A percentile compares a stretch with the other conserved stretches of the same genome.
Evolutionary conservation across 768 basidiomycete species (phyloP).

Genomic region (Podaxis sp.): DNA sequence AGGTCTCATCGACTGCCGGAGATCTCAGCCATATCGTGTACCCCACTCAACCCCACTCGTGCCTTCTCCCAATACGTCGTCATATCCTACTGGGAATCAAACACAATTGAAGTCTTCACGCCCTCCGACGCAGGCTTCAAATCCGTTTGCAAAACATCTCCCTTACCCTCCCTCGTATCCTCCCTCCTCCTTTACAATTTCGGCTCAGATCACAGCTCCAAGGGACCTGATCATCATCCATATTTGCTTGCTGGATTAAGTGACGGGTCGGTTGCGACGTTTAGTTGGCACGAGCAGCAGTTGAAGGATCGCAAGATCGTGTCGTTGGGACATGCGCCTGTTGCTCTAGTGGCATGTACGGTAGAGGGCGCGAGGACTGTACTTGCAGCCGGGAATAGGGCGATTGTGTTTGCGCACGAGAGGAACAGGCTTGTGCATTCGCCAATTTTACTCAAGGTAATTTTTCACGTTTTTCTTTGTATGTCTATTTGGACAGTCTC

Average conservation of each 20-base stretch:
- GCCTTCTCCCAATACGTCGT: constrained; percentile 49
- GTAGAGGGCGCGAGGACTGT: constrained; percentile 57
- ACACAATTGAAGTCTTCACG: constrained; percentile 56
- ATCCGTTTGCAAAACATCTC: constrained; percentile 34
- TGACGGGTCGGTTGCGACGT: constrained; percentile 70
- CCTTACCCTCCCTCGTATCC: constrained; percentile 43
- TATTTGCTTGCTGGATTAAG: constrained; percentile 73
- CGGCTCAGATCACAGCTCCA: constrained; percentile 34
- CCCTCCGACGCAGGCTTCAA: constrained; percentile 25
- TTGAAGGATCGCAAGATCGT: constrained; percentile 55
- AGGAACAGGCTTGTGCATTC: constrained; percentile 65
- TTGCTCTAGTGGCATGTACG: constrained; percentile 54
- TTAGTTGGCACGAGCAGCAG: constrained; percentile 44
- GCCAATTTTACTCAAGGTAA: constrained; percentile 69
- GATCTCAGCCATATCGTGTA: constrained; percentile 71
- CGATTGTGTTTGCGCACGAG: constrained; percentile 69
- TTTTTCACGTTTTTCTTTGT: background rate
- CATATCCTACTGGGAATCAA: constrained; percentile 78
- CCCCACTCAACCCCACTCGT: constrained; percentile 49
- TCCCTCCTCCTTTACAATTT: constrained; percentile 62
- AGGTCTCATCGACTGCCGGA: constrained; percentile 32
- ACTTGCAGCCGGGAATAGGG: constrained; percentile 70
- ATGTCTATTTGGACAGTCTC: background rate
- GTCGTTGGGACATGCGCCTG: constrained; percentile 66
- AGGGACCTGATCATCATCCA: constrained; percentile 38